phyloP scores from a whole-genome alignment of 768 basidiomycete genomes.

The Naganishia kalamii region DNA sequence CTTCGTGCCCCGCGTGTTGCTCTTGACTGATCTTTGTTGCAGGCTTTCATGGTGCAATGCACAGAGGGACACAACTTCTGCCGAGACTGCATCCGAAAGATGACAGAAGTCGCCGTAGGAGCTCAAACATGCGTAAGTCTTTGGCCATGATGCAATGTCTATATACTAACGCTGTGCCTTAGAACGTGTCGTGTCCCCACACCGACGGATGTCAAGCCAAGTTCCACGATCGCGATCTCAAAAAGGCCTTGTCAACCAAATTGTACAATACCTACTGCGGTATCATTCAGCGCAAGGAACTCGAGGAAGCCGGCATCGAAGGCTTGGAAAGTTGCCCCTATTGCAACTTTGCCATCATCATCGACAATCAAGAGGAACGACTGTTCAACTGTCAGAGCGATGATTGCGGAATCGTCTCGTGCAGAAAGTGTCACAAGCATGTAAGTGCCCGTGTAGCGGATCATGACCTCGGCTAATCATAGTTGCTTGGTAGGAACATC shows the following conservation, averaged over 20 bases:
- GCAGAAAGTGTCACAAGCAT: constrained; percentile 68
- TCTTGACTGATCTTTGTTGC: constrained; percentile 11
- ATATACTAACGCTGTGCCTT: not conserved
- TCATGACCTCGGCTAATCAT: not conserved
- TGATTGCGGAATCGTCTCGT: constrained; percentile 69
- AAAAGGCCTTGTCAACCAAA: constrained; percentile 54
- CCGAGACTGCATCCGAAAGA: constrained; percentile 60
- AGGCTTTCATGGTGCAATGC: constrained; percentile 84
- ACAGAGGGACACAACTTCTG: constrained; percentile 87
- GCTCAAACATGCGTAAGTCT: constrained; percentile 40
- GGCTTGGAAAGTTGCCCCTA: constrained; percentile 83
- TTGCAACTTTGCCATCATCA: constrained; percentile 78
- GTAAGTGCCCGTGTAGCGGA: constrained; percentile 50
- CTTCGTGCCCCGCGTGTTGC: not conserved
- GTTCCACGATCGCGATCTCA: constrained; percentile 51
- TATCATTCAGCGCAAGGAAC: constrained; percentile 67
- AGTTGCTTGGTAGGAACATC: constrained; percentile 36
- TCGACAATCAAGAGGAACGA: constrained; percentile 63
- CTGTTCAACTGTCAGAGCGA: constrained; percentile 54
- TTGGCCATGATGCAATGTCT: constrained; percentile 30
- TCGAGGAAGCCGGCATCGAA: constrained; percentile 69
- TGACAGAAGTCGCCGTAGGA: constrained; percentile 61
- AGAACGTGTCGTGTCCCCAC: constrained; percentile 74
- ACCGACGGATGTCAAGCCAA: constrained; percentile 60
- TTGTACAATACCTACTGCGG: constrained; percentile 59